Evolutionary conservation across 257 asterid species (phyloP), one percentile per base, ranked within the genome.

Genomic region (Rhazya stricta): DNA sequence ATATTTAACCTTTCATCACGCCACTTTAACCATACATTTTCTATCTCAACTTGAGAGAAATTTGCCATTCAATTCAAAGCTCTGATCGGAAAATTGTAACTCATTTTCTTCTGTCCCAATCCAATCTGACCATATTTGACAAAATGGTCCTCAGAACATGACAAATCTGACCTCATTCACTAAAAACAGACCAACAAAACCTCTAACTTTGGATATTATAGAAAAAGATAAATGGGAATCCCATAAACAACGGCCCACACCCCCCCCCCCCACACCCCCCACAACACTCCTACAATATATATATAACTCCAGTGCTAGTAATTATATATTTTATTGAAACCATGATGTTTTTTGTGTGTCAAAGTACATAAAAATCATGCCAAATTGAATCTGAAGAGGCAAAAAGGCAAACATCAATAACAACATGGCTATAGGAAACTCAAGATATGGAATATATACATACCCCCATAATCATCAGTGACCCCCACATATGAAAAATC

Each of bases 371-470:
- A 78, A 78, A 73, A 78, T 56, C 74, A 78, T 51, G 45, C 51
- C 61, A 34, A 73, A 30, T 36, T 46, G 51, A 81, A 75, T 70
- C 68, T 57, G 48, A 61, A 74, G 63, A 56, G 75, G 60, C 76
- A 72, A 54, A 72, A 54, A 76, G 65, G 79, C 70, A 71, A 62
- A 68, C 62, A 79, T 56, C 79, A 80, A 74, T n/a, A 58, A 69
- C 48, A 34, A n/a, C 54, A 65, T 74, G 73, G 29, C 73, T 41
- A n/a, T 10, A 41, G 68, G 50, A 43, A 58, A 50, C 75, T 45
- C 63, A 43, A 79, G 72, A 76, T 82, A 79, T 78, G 84, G 73
- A 71, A 81, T 79, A 81, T 76, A 76, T 77, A 81, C 84, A 78
- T 57, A 68, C 76, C 86, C 86, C 82, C 61, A 46, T 29, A 80